Evolutionary conservation across 805 yeast genomes (phyloP).

Genomic region (Starmerella apis): DNA sequence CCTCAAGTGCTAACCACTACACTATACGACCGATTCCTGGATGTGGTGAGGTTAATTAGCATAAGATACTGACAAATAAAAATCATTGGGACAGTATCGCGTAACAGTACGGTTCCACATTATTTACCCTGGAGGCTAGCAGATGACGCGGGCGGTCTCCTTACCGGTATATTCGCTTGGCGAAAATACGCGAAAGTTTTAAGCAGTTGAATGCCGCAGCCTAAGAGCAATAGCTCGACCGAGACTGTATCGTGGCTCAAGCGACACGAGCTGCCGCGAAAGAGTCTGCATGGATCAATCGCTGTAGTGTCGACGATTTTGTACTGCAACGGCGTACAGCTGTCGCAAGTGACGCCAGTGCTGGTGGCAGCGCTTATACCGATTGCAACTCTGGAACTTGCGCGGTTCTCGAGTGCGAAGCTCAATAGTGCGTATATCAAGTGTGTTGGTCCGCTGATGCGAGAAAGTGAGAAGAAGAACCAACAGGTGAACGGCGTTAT

Average conservation of each 20-base stretch:
- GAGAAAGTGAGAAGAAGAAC: constrained; percentile 61
- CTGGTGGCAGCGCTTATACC: constrained; percentile 45
- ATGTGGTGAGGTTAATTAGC: background rate
- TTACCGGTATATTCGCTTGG: background rate
- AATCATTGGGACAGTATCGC: background rate
- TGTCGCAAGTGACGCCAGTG: constrained; percentile 48
- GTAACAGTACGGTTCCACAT: background rate
- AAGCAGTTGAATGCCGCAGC: background rate
- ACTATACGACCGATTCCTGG: constrained; percentile 5
- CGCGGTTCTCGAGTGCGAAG: constrained; percentile 51
- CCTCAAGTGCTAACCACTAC: constrained; percentile 11
- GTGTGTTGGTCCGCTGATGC: constrained; percentile 68
- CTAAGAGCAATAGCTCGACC: background rate
- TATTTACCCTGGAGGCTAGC: background rate
- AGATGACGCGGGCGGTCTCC: background rate
- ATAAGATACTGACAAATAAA: no score
- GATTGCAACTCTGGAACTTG: constrained; percentile 52
- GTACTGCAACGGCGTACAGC: constrained; percentile 52
- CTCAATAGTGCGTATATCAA: constrained; percentile 60
- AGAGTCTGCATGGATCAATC: constrained; percentile 75
- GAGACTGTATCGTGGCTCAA: constrained; percentile 35
- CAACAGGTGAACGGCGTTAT: constrained; percentile 65
- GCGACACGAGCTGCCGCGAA: constrained; percentile 83
- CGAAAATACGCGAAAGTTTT: background rate
- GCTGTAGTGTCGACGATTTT: constrained; percentile 71